phyloP scores from a whole-genome alignment of 345 rosid genomes.

The Camelina neglecta region DNA sequence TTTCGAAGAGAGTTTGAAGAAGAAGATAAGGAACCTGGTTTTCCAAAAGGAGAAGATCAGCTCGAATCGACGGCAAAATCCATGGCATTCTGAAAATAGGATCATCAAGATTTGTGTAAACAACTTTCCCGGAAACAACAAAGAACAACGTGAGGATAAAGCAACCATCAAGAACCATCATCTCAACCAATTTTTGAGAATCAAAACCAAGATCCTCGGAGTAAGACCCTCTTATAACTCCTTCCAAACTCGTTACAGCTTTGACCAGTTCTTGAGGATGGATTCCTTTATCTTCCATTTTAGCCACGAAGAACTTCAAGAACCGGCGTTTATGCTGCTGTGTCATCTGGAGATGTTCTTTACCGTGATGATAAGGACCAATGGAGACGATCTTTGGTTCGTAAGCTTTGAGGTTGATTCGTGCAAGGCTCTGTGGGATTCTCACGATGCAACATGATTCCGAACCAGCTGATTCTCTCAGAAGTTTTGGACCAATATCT shows the following conservation, averaged over 20 bases:
- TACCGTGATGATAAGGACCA: slow-evolving; percentile 57
- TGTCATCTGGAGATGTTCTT: slow-evolving; percentile 44
- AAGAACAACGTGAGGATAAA: slow-evolving; percentile 61
- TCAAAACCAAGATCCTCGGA: slow-evolving; percentile 36
- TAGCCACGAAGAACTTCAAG: slow-evolving; percentile 42
- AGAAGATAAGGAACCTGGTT: slow-evolving; percentile 65
- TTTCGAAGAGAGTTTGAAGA: slow-evolving; percentile 48
- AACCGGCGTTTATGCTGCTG: slow-evolving; percentile 57
- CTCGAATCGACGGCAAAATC: slow-evolving; percentile 50
- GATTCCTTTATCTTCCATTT: slow-evolving; percentile 11
- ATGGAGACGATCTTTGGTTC: slow-evolving; percentile 56
- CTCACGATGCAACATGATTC: slow-evolving; percentile 54
- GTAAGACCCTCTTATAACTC: slow-evolving; percentile 45
- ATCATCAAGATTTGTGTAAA: slow-evolving; percentile 45
- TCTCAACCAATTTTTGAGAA: slow-evolving; percentile 40
- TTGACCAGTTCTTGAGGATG: slow-evolving; percentile 28
- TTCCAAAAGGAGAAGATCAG: slow-evolving; percentile 61
- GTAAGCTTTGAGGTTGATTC: slow-evolving; percentile 49
- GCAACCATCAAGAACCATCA: slow-evolving; percentile 68
- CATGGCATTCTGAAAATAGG: slow-evolving; percentile 57
- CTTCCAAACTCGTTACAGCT: slow-evolving; percentile 29
- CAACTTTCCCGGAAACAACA: slow-evolving; percentile 48
- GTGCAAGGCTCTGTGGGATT: slow-evolving; percentile 50
- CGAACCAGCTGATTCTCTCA: slow-evolving; percentile 49
- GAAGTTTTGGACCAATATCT: slow-evolving; percentile 38